Conservation (phyloP, 805 yeast species). For the Hanseniaspora lachancei region DNA sequence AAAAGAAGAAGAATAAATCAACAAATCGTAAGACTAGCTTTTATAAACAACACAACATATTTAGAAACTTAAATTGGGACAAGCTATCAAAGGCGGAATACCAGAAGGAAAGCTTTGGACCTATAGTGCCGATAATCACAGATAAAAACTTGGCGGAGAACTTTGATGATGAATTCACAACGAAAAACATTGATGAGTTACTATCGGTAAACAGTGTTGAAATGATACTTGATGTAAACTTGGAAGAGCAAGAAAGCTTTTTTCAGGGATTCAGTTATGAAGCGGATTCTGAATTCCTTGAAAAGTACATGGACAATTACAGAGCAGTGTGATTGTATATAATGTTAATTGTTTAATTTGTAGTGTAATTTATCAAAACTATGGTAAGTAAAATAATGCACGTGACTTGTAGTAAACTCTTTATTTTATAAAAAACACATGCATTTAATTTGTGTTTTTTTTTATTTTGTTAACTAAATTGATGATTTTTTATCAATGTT, state of each 20-base stretch:
- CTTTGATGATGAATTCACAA: conserved; percentile 68
- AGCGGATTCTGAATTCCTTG: conserved; percentile 27
- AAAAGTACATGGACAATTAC: conserved; percentile 21
- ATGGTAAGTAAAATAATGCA: no score
- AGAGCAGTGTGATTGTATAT: no score
- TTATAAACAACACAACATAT: conserved; percentile 56
- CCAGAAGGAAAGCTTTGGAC: conserved; percentile 42
- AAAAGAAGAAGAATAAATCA: conserved; percentile 22
- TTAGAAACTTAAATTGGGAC: conserved; percentile 65
- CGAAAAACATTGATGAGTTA: conserved; percentile 38
- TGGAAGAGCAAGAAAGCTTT: conserved; percentile 16
- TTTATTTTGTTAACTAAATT: no score
- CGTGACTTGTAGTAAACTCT: no score
- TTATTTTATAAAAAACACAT: no score
- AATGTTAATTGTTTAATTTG: no score
- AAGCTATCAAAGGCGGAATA: conserved; percentile 38
- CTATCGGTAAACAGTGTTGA: conserved; percentile 17
- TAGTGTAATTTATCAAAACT: no score
- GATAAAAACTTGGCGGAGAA: conserved; percentile 76
- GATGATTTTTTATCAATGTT: no score
- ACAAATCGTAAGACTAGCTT: conserved; percentile 23
- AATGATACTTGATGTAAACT: neutral
- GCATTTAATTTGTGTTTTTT: no score
- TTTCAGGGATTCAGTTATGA: conserved; percentile 30
- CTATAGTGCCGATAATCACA: conserved; percentile 70